Percentiles rank a stretch among this genome's conserved stretches.
phyloP scores from a whole-genome alignment of 2,329 filamentous ascomycete genomes.

The Chaetomiaceae sp. region DNA sequence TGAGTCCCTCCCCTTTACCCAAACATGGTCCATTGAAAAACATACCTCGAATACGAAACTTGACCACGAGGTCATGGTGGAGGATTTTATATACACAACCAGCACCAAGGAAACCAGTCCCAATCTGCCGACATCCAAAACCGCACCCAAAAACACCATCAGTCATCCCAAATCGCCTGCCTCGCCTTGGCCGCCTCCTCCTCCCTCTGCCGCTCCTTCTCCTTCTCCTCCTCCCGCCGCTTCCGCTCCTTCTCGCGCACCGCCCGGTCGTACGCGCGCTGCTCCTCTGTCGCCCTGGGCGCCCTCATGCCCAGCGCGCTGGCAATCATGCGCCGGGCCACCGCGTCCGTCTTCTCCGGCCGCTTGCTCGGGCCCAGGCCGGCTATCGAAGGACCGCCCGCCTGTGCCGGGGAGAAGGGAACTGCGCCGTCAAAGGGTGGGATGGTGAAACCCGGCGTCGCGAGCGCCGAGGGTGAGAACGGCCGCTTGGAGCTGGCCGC shows the following conservation, averaged over 20 bases:
- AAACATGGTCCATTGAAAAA: too few species aligned
- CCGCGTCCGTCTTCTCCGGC: conserved; percentile 90
- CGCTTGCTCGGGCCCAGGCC: conserved; percentile 32
- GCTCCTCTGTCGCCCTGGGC: conserved; percentile 80
- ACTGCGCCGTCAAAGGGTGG: conserved; percentile 15
- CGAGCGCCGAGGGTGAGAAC: conserved; percentile 23
- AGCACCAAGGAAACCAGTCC: neutral
- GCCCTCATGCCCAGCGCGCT: conserved; percentile 77
- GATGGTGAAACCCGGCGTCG: conserved; percentile 11
- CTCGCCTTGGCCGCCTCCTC: conserved; percentile 71
- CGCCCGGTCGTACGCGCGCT: conserved; percentile 78
- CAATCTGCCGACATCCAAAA: neutral
- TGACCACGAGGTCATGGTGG: too few species aligned
- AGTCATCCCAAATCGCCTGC: conserved; percentile 81
- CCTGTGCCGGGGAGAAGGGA: neutral
- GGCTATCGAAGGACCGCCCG: neutral
- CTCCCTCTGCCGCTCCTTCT: conserved; percentile 54
- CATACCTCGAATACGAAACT: too few species aligned
- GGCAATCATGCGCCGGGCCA: conserved; percentile 84
- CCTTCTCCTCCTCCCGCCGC: conserved; percentile 66
- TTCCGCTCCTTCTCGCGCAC: conserved; percentile 80
- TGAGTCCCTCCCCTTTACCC: too few species aligned
- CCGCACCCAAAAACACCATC: conserved; percentile 16
- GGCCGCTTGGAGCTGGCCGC: conserved; percentile 31
- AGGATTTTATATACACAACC: too few species aligned